Conservation (phyloP, 2,329 filamentous ascomycete genomes). For the Ceratocystis colombiana region DNA sequence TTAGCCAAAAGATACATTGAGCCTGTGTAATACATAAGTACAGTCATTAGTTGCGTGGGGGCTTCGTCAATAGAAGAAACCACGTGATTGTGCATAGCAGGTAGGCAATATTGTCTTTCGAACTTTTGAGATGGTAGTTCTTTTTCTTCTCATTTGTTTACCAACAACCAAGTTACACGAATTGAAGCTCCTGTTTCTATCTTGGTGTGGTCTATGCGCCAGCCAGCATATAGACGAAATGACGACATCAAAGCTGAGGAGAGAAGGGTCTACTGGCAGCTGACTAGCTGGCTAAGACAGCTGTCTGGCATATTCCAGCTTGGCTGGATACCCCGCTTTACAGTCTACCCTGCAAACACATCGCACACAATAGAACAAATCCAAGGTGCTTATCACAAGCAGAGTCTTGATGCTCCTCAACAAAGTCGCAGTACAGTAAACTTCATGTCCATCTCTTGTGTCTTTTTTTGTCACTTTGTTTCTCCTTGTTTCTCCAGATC, state of each 20-base stretch:
- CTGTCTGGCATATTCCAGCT: background rate
- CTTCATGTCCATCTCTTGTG: background rate
- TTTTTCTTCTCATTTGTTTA: too few relatives aligned
- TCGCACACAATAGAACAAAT: background rate
- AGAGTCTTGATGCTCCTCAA: background rate
- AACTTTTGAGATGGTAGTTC: too few relatives aligned
- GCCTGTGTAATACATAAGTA: too few relatives aligned
- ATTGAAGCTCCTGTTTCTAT: too few relatives aligned
- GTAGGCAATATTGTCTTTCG: too few relatives aligned
- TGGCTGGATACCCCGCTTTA: slow-evolving; percentile 8
- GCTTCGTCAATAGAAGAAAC: background rate
- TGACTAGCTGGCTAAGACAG: background rate
- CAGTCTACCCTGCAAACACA: slow-evolving; percentile 2
- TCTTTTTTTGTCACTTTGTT: background rate
- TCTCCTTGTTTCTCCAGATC: too few relatives aligned
- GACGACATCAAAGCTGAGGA: too few relatives aligned
- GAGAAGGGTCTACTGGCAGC: background rate
- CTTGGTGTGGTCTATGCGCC: too few relatives aligned
- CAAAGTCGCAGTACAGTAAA: background rate
- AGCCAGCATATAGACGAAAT: too few relatives aligned
- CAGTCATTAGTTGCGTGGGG: too few relatives aligned
- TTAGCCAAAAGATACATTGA: background rate
- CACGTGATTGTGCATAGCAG: background rate
- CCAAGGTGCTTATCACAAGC: background rate
- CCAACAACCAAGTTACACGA: too few relatives aligned